These are phyloP conservation scores for Hygrocybe coccinea DNA, from an alignment of 768 basidiomycete genomes.

Conservation along the genomic window DNA sequence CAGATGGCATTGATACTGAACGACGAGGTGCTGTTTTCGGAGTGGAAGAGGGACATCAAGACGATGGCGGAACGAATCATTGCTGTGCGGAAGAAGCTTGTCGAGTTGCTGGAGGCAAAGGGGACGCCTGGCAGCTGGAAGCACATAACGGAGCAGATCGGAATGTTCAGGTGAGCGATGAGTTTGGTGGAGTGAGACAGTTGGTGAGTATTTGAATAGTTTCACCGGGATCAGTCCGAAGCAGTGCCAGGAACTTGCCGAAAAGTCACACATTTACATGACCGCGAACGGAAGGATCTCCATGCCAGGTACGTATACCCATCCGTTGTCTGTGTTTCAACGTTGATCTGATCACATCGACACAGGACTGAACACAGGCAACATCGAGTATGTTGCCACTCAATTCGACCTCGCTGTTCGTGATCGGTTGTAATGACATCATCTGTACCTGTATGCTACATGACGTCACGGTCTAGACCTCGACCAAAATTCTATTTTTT, in stretches of 20 bases:
- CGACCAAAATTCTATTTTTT: background rate
- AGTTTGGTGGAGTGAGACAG: no score
- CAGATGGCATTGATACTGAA: constrained; percentile 82
- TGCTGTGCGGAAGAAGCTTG: constrained; percentile 78
- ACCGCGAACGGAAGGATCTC: constrained; percentile 86
- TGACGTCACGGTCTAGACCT: background rate
- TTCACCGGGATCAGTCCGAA: constrained; percentile 74
- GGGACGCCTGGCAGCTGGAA: constrained; percentile 91
- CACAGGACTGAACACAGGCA: background rate
- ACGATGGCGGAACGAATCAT: constrained; percentile 95
- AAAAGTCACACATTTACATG: constrained; percentile 78
- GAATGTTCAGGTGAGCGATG: constrained; percentile 82
- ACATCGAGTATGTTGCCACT: constrained; percentile 1
- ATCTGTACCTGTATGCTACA: background rate
- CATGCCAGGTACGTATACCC: constrained; percentile 67
- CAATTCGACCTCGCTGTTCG: background rate
- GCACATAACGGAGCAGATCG: constrained; percentile 95
- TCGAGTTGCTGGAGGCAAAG: constrained; percentile 68
- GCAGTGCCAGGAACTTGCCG: constrained; percentile 64
- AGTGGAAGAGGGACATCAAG: constrained; percentile 87
- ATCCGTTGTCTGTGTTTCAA: no score
- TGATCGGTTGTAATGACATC: background rate
- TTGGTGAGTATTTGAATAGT: no score
- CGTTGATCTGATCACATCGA: background rate
- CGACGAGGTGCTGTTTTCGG: constrained; percentile 63